Evolutionary conservation across 2,329 filamentous ascomycete genomes (phyloP).

Genomic region (Amylocarpus encephaloides): DNA sequence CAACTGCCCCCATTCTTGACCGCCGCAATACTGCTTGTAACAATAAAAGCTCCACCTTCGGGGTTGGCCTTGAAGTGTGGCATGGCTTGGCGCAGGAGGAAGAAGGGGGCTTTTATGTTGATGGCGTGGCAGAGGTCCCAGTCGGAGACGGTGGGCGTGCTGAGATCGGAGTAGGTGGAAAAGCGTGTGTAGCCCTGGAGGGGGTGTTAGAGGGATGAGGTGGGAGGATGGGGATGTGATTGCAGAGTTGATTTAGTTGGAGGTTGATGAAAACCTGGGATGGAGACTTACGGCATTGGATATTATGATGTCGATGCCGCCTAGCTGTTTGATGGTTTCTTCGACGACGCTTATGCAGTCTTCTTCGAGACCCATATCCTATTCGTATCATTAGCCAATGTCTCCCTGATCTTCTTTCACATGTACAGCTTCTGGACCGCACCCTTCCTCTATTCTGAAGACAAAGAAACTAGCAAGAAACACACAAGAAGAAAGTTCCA

Average conservation of each 20-base stretch:
- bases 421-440: too few species aligned
- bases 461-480: too few species aligned
- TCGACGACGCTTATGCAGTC: slow-evolving; percentile 49
- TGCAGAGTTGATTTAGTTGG: too few species aligned
- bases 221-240: slow-evolving; percentile 1
- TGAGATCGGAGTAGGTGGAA: slow-evolving; percentile 22
- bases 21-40: slow-evolving; percentile 57
- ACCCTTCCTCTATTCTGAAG: too few species aligned
- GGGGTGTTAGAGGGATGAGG: neutral
- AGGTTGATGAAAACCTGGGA: too few species aligned
- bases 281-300: slow-evolving; percentile 51
- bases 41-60: slow-evolving; percentile 57
- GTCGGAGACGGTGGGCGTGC: slow-evolving; percentile 18
- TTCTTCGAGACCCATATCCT: slow-evolving; percentile 51
- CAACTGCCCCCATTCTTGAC: slow-evolving; percentile 18
- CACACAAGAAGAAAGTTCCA: too few species aligned
- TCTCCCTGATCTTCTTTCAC: too few species aligned
- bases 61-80: slow-evolving; percentile 54
- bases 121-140: slow-evolving; percentile 47
- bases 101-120: slow-evolving; percentile 51
- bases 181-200: slow-evolving; percentile 29
- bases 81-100: slow-evolving; percentile 50
- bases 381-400: neutral
- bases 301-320: slow-evolving; percentile 58
- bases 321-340: slow-evolving; percentile 47